Percentiles rank a stretch among this genome's conserved stretches.
phyloP scores from a whole-genome alignment of 1,284 basidiomycete species.

The Paramarasmius palmivorus region DNA sequence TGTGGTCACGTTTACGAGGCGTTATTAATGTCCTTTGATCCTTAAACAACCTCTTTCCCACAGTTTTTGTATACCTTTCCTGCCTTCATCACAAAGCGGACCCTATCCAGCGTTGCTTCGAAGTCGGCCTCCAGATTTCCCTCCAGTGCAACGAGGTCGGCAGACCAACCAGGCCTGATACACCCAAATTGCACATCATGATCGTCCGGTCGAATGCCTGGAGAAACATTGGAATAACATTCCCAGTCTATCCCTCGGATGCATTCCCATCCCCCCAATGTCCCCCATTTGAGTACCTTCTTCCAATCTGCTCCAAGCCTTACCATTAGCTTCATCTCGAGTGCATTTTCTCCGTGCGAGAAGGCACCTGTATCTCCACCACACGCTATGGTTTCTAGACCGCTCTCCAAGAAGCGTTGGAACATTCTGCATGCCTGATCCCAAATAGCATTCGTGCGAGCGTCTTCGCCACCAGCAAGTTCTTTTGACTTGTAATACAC shows the following conservation, averaged over 20 bases:
- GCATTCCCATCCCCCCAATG: slow-evolving; percentile 59
- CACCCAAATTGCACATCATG: slow-evolving; percentile 60
- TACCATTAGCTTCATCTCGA: slow-evolving; percentile 65
- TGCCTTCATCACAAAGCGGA: slow-evolving; percentile 61
- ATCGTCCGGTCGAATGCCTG: slow-evolving; percentile 38
- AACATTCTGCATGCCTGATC: slow-evolving; percentile 41
- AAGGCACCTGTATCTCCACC: slow-evolving; percentile 69
- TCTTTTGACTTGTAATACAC: slow-evolving; percentile 39
- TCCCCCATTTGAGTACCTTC: slow-evolving; percentile 59
- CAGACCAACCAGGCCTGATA: slow-evolving; percentile 53
- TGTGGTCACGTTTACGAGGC: no score
- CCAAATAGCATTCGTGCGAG: slow-evolving; percentile 34
- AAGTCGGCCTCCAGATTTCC: slow-evolving; percentile 53
- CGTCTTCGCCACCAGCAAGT: slow-evolving; percentile 14
- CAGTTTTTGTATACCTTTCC: slow-evolving; percentile 50
- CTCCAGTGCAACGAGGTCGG: slow-evolving; percentile 55
- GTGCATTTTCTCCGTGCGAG: slow-evolving; percentile 59
- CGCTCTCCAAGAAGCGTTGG: slow-evolving; percentile 40
- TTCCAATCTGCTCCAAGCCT: slow-evolving; percentile 53
- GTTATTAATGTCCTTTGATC: no score
- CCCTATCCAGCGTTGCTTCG: slow-evolving; percentile 44
- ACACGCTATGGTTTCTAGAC: slow-evolving; percentile 51
- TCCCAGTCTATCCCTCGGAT: slow-evolving; percentile 55
- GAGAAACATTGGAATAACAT: slow-evolving; percentile 25
- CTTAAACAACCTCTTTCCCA: slow-evolving; percentile 25